Base-by-base conservation (phyloP, 352 stramenopile genomes). In the Pythium aristosporum region DNA sequence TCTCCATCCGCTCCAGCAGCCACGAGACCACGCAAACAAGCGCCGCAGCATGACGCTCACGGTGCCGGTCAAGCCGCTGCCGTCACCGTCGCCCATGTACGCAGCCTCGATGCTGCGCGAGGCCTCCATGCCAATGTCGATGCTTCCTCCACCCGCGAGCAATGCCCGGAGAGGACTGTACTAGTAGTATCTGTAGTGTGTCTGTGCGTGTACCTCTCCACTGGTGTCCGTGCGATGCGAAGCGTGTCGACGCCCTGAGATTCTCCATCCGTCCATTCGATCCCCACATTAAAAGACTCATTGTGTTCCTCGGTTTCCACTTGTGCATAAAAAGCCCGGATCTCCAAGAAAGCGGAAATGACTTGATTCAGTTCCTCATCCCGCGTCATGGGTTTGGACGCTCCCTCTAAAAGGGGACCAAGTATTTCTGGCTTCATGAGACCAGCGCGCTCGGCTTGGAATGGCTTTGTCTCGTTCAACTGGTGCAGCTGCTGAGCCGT, bases 11-110 rank as follows among this genome's bases (percentile, higher is more conserved):
- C 12, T 10, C 48, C 48, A 58, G 25, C 25, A 30, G 25, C 25
- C 25, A 21, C 59, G 12, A n/a, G 42, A 43, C 6, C 41, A 57
- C 25, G n/a, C 47, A 41, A 47, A 20, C 13, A 69, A 69, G 42
- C 54, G 62, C 9, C 53, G 62, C 18, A 69, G 62, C 23, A 69
- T 69, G 62, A 64, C 62, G 44, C 30, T 69, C 4, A 30, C 47
- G 15, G 62, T 28, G 9, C 62, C 62, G 15, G 8, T 63, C 20
- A 61, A 61, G 52, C 36, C 43, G 7, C 18, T 23, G 50, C n/a
- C 34, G 37, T 56, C 54, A 1, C 47, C 54, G 9, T 36, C 37
- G 50, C 37, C 49, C 30, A 20, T 51, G 25, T 61, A 57, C 51
- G 44, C 61, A n/a, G 51, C 61, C 1, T 56, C 61, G 9, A 67